Evolutionary conservation across 2,329 filamentous ascomycete species (phyloP).

Genomic region (Cercospora sojina): DNA sequence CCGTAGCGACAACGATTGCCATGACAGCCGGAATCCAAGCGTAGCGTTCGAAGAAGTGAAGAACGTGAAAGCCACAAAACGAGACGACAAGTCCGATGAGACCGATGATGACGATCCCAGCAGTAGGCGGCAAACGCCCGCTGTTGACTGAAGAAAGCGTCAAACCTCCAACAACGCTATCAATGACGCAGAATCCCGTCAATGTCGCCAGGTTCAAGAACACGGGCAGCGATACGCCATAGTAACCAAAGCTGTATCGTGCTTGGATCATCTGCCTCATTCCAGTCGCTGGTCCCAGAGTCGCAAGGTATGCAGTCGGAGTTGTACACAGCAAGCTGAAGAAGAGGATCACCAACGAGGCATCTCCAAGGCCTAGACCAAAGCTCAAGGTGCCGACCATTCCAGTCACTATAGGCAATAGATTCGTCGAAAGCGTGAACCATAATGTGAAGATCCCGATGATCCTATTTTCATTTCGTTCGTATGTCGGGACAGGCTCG

Average conservation of each 20-base stretch:
- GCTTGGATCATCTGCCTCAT: constrained; percentile 67
- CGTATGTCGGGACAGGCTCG: constrained; percentile 55
- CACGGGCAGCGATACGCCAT: constrained; percentile 59
- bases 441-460: constrained; percentile 61
- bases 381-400: constrained; percentile 60
- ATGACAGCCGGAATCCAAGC: constrained; percentile 45
- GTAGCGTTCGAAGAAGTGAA: constrained; percentile 47
- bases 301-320: constrained; percentile 58
- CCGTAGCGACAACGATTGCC: constrained; percentile 43
- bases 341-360: constrained; percentile 61
- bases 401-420: constrained; percentile 62
- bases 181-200: constrained; percentile 63
- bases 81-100: constrained; percentile 59
- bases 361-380: constrained; percentile 57
- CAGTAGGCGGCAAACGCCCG: constrained; percentile 52
- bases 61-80: constrained; percentile 57
- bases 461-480: constrained; percentile 55
- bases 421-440: constrained; percentile 58
- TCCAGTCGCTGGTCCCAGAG: constrained; percentile 60
- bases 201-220: constrained; percentile 63
- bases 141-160: constrained; percentile 54
- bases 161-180: constrained; percentile 59
- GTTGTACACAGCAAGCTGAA: constrained; percentile 58
- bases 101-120: constrained; percentile 62
- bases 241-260: constrained; percentile 60